Evolutionary conservation across 148 eudicot species (phyloP), one percentile per base, ranked within the genome.

Genomic region (Silene conica): DNA sequence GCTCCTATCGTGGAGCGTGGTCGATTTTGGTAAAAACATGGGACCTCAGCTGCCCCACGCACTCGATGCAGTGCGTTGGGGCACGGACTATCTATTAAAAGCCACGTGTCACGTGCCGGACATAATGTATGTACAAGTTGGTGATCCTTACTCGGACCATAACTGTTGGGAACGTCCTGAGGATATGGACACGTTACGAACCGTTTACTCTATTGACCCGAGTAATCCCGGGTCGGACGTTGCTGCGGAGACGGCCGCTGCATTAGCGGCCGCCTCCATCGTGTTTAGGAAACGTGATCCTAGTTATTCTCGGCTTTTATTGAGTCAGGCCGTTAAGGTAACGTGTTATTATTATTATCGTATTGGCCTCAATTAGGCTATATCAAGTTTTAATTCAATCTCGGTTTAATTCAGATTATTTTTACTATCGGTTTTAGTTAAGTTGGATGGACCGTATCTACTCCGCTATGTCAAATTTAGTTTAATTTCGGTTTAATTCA

Each of bases 161-260:
- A 87, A 84, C 73, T 96, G 99, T 64, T 96, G 98, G 98, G 96
- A 95, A 69, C 86, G 98, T 70, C 98, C 97, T 0, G 98, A 95
- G 80, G 98, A 95, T 18, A 95, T 95, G 98, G 96, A 90, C 72
- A 95, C 98, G 4, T 71, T 76, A 4, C 65, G 98, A 10, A 85
- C 90, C 9, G 97, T 80, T 48, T 95, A 90, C 67, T 80, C 72
- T 59, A 79, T 95, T 13, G 96, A 95, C 34, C 71, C 74, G n/a
- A 74, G 52, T 69, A 83, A 92, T 69, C 98, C 98, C 1, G 98
- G 98, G 2, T 95, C 98, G 11, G 98, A 95, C 76, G 97, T 95
- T 9, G 98, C 97, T 1, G 97, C 96, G 0, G 98, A 95, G 73
- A 95, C 97, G 5, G 98, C 98, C 5, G 98, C 98, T 6, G 97